Evolutionary conservation across 1,284 basidiomycete genomes (phyloP), one percentile per base, ranked within the genome.

Genomic region (Thecaphora thlaspeos): DNA sequence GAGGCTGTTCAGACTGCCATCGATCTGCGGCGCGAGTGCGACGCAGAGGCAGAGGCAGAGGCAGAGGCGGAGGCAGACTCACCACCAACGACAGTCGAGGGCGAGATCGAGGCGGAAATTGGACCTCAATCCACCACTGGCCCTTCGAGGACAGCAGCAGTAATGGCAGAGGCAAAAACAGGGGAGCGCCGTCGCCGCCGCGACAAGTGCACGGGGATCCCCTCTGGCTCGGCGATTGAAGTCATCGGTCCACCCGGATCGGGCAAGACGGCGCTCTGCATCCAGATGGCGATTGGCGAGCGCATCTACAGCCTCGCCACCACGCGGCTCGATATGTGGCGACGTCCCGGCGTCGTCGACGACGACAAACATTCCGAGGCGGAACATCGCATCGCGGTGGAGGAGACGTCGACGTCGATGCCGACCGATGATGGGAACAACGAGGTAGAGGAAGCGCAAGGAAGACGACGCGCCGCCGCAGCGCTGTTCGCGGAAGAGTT

Each of bases 191-290:
- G 40, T 5, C 24, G 44, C 26, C 9, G 21, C 15, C 19, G 51
- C 17, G 43, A 15, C 19, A 34, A 38, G 21, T 50, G 53, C 43
- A 42, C 41, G 15, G 61, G 61, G 15, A 52, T 64, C 14, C 53
- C 55, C 1, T 59, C 61, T 4, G 61, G 61, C 2, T 64, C 61
- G 12, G 41, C 55, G 2, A 19, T 64, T 8, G 61, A 64, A 32
- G 51, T 59, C 14, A 46, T 64, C 3, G 61, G 61, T 18, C 61
- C 61, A 2, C 53, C 61, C 1, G 56, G 61, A 30, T 55, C 49
- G 30, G 61, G 61, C 38, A 64, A 64, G 32, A 50, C 61, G 2
- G 45, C 41, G 28, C 38, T 59, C 11, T 10, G 59, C 30, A 34
- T 59, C 37, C 56, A 59, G 45, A 48, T 52, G 30, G 61, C 53